Base-by-base conservation (phyloP, 140 eudicot genomes). In the Cichorium intybus region DNA sequence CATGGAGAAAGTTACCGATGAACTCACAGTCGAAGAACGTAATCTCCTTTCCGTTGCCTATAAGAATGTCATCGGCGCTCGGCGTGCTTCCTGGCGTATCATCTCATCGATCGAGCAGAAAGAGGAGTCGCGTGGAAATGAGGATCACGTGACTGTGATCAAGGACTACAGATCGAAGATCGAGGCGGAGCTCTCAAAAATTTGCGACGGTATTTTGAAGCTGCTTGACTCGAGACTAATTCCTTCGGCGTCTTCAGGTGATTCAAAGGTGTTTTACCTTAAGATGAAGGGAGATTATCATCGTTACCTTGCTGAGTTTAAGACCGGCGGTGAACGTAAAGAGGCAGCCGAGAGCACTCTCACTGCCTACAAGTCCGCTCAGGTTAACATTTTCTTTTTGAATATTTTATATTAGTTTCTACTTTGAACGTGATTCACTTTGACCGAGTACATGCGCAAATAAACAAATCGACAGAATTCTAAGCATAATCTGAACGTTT, bases 231-330 rank as follows among this genome's bases (percentile, higher is more conserved):
- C 86, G 1, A 68, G 80, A 43, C 83, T 85, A 33, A 70, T 85
- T 54, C 84, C 86, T 10, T 75, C 95, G 4, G 89, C 95, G 4
- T 23, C 81, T 26, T 22, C 72, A 3, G 95, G 89, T 4, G 95
- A 85, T 73, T 82, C 95, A 1, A 85, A 85, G 82, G 95, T 85
- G 56, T 85, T 85, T 60, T 85, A 85, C 62, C 59, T 85, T 77
- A 85, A 85, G 68, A 85, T 85, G 95, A 85, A 85, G 76, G 95
- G 95, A 0, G 95, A 82, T 82, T 85, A 85, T 75, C 95, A 85
- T 77, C 60, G 95, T 49, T 85, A 85, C 31, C 69, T 85, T 60
- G 95, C 95, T 26, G 95, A 85, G 76, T 85, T 85, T 59, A 85
- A 85, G 84, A 70, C 86, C 9, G 84, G 82, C n/a, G 84, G 71